Conservation (phyloP, 148 eudicot genomes). For the Polygonum maritimum region DNA sequence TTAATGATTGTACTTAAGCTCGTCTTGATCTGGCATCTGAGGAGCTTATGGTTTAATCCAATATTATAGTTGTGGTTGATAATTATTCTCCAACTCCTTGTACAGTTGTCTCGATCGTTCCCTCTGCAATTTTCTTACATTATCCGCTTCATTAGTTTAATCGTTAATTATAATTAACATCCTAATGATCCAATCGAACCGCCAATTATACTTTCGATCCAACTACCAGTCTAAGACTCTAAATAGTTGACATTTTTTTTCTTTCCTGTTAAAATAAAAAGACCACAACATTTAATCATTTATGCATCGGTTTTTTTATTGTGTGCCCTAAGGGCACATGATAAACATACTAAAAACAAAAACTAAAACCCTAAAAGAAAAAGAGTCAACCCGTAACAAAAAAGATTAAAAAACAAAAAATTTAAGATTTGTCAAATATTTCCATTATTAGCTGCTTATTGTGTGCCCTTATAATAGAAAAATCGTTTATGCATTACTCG, state of each 20-base stretch:
- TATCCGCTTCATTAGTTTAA: neutral
- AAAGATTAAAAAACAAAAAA: too few relatives aligned
- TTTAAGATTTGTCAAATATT: too few relatives aligned
- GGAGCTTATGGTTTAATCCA: neutral
- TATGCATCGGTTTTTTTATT: too few relatives aligned
- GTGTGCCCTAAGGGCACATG: too few relatives aligned
- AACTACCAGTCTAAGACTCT: slow-evolving; percentile 1
- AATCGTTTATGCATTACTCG: too few relatives aligned
- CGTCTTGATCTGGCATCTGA: neutral
- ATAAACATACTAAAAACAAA: too few relatives aligned
- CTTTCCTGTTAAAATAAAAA: neutral
- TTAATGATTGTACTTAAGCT: neutral
- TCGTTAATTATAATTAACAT: neutral
- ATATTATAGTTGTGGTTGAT: neutral
- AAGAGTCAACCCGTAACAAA: too few relatives aligned
- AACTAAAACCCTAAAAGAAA: too few relatives aligned
- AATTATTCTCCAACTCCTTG: neutral
- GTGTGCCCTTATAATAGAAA: too few relatives aligned
- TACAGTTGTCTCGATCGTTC: neutral
- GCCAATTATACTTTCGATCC: neutral
- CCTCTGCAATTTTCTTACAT: neutral
- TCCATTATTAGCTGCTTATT: too few relatives aligned
- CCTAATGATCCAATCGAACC: neutral
- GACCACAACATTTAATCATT: neutral
- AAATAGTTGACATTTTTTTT: neutral